Base-by-base conservation (phyloP, 345 rosid genomes). In the Arabidopsis thaliana region DNA sequence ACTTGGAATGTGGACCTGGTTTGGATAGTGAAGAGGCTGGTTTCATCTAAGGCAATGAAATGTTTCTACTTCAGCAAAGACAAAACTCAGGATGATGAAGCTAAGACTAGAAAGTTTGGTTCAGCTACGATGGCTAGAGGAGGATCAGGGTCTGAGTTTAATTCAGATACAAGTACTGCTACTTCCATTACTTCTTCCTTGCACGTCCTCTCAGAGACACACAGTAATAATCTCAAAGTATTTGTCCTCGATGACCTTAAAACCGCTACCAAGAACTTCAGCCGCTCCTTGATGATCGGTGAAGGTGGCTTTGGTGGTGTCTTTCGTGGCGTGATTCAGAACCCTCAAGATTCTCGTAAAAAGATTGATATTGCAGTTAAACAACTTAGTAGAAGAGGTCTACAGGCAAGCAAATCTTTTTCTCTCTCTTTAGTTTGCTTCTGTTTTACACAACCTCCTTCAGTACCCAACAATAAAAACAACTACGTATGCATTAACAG, bases 221-320 rank as follows among this genome's bases (percentile, higher is more conserved):
- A 82, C 49, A 84, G 88, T 72, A 87, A 90, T 78, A 72, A 78
- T 51, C 90, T 95, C 66, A 85, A 84, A 77, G 89, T 79, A 53
- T 95, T 95, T 83, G 74, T 82, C 20, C 86, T 90, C 57, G 76
- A 79, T 5, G 99, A 95, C 71, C 76, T 95, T 81, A 95, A 87
- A 80, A 68, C 85, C 6, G 92, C 97, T 55, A 95, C 99, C 0
- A 91, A 95, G 86, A 90, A 85, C 69, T 95, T 95, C 80, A 87
- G 89, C 81, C 90, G 97, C 3, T 86, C 97, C 36, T 82, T 95
- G 60, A 90, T 95, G 97, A 76, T 95, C 42, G 96, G 99, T 59
- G 99, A 94, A 79, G 97, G 99, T 59, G 97, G 99, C 24, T 95
- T 95, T 46, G 97, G 99, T 38, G 88, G 93, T 48, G 99, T 95